Base-by-base conservation (phyloP, 208 protist species). In the Acanthamoeba castellanii region DNA sequence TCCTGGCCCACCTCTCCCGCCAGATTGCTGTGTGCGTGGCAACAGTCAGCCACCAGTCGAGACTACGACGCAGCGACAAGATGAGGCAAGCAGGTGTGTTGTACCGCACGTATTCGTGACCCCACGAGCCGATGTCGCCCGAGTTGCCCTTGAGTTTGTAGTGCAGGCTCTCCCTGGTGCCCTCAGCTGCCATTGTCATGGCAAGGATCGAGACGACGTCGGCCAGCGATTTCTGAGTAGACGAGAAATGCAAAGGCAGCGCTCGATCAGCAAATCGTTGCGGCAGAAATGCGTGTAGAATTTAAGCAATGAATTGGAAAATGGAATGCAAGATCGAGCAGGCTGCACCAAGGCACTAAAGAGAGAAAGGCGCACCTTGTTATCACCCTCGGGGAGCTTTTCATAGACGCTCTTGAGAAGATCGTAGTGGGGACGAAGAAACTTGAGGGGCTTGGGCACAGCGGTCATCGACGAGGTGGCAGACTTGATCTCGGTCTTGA, bases 361-460 rank as follows among this genome's bases (percentile, higher is more conserved):
- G n/a, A 27, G 59, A 25, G 14, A 27, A 37, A 25, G 52, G 30
- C 37, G 25, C 66, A 97, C 95, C 96, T 97, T 97, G 68, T 96
- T 78, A 30, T 72, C 93, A 30, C 93, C 66, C 45, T 95, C 74
- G 45, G 76, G 27, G 11, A 94, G 74, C 14, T 95, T 97, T 74
- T 98, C 98, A 78, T 99, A 98, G 6, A 97, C 95, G 72, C 96
- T 97, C 68, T 99, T 98, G n/a, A 99, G 95, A 16, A 98, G 95
- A 8, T 97, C 95, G 95, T 99, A 99, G 95, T 99, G 98, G 13
- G 97, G 95, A 22, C 99, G 98, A 14, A 99, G 96, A 95, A 99
- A 99, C 97, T 99, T 99, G 95, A 99, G 98, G 37, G 99, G 99
- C 96, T 99, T 99, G 55, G 99, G 99, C 52, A 99, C 99, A 8